These are phyloP conservation scores for Epichloe elymi DNA, from an alignment of 2,329 filamentous ascomycete species.

Conservation along the genomic window DNA sequence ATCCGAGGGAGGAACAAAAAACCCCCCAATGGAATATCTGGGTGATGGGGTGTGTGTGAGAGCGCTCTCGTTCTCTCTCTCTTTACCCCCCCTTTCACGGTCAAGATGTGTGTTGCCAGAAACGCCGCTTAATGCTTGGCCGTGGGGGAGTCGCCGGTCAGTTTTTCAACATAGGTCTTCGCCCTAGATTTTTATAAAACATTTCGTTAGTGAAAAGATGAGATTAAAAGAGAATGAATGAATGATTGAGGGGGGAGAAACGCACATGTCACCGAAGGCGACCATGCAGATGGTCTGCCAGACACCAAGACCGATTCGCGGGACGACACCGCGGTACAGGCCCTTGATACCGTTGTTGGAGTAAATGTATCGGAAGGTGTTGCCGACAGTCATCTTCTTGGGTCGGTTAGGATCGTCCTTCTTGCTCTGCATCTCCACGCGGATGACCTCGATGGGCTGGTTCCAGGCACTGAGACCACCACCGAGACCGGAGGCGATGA, in stretches of 20 bases:
- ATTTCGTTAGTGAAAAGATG: neutral
- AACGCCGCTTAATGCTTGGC: constrained; percentile 50
- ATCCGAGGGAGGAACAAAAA: neutral
- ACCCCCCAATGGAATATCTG: neutral
- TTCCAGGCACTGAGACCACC: constrained; percentile 97
- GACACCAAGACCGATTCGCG: constrained; percentile 85
- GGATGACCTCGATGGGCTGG: constrained; percentile 98
- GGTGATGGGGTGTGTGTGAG: neutral
- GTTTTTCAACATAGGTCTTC: constrained; percentile 52
- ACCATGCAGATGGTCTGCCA: constrained; percentile 99
- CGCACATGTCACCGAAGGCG: constrained; percentile 92
- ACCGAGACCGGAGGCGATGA: constrained; percentile 72
- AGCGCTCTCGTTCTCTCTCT: neutral
- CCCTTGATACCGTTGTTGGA: constrained; percentile 75
- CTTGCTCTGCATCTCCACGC: constrained; percentile 99
- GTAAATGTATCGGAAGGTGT: constrained; percentile 81
- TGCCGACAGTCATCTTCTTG: constrained; percentile 97
- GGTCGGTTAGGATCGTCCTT: constrained; percentile 93
- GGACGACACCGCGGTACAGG: constrained; percentile 88
- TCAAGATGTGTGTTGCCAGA: neutral
- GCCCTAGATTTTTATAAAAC: constrained; percentile 30
- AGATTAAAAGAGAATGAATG: neutral
- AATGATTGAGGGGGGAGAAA: constrained; percentile 13
- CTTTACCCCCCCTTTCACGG: neutral
- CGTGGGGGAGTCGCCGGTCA: constrained; percentile 49